phyloP scores from a whole-genome alignment of 768 basidiomycete species.

The Paxillus involutus region DNA sequence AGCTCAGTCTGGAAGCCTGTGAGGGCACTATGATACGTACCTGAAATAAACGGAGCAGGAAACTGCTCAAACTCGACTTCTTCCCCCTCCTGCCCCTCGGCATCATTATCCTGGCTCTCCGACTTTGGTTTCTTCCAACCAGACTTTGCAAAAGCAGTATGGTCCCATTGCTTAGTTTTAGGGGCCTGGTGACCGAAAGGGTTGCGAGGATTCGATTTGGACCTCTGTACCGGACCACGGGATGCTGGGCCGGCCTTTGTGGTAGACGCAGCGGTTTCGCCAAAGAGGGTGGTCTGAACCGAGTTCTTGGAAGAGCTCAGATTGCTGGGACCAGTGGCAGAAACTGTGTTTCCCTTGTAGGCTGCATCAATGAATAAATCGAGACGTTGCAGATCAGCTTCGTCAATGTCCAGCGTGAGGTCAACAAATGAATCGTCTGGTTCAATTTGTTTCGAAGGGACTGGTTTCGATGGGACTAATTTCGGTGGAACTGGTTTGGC shows the following conservation, averaged over 20 bases:
- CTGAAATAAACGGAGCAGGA: conserved; percentile 72
- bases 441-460: conserved; percentile 15
- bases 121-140: conserved; percentile 57
- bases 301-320: no score
- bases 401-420: conserved; percentile 56
- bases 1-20: conserved; percentile 9
- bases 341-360: conserved; percentile 39
- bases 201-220: conserved; percentile 40
- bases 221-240: conserved; percentile 39
- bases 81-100: conserved; percentile 59
- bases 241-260: conserved; percentile 26
- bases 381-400: conserved; percentile 50
- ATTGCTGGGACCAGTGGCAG: conserved; percentile 43
- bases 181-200: conserved; percentile 55
- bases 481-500: not conserved
- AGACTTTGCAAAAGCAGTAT: conserved; percentile 81
- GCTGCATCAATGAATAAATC: conserved; percentile 52
- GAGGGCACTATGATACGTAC: conserved; percentile 41
- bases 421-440: conserved; percentile 52
- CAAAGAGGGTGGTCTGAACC: conserved; percentile 66
- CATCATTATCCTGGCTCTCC: conserved; percentile 56
- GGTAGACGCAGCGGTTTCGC: conserved; percentile 39
- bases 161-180: conserved; percentile 88
- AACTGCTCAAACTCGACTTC: conserved; percentile 77
- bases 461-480: conserved; percentile 15